Evolutionary conservation across 257 asterid genomes (phyloP).

Genomic region (Capsicum pubescens): DNA sequence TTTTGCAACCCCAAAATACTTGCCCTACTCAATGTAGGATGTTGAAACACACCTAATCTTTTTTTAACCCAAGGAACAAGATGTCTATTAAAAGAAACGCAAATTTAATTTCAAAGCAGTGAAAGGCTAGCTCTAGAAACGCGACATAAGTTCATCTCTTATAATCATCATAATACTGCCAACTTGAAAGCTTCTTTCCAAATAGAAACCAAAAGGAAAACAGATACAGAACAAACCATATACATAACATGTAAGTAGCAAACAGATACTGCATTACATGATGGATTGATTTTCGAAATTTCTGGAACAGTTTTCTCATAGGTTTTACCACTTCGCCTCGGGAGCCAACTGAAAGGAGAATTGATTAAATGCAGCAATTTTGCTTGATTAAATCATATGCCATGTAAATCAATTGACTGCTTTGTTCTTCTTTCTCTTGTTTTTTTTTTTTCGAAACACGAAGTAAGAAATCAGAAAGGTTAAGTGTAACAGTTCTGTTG

Average conservation of each 20-base stretch:
- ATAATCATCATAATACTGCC: constrained; percentile 3
- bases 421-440: neutral
- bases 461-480: neutral
- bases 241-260: neutral
- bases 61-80: constrained; percentile 9
- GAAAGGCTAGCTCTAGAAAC: constrained; percentile 7
- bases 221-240: neutral
- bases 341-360: neutral
- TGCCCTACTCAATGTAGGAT: neutral
- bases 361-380: neutral
- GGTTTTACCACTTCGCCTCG: neutral
- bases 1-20: constrained; percentile 9
- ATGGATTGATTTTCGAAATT: neutral
- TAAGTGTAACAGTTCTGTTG: neutral
- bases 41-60: neutral
- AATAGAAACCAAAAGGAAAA: constrained; percentile 3
- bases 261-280: constrained; percentile 1
- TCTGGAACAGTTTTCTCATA: constrained; percentile 9
- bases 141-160: neutral
- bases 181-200: constrained; percentile 6
- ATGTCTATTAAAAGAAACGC: neutral
- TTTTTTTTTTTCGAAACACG: neutral
- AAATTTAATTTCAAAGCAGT: neutral
- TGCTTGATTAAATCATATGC: neutral
- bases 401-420: neutral